Conservation (phyloP, 1,139 yeast genomes). For the Taiozyma sp. region DNA sequence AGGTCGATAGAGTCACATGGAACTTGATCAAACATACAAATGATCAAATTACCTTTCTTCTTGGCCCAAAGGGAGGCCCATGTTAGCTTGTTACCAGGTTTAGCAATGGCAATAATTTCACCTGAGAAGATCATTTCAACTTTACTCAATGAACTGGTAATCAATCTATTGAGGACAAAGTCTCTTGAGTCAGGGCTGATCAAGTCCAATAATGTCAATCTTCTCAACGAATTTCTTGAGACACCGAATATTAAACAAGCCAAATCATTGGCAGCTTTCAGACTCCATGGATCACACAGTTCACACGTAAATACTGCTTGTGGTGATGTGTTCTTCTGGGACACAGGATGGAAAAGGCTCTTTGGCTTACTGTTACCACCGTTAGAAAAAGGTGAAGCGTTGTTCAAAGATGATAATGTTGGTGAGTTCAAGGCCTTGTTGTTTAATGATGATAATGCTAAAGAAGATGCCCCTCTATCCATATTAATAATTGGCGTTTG, state of each 20-base stretch:
- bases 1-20: conserved; percentile 76
- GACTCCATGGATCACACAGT: conserved; percentile 69
- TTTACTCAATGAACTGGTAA: conserved; percentile 26
- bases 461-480: conserved; percentile 31
- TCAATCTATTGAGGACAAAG: conserved; percentile 54
- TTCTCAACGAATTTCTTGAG: conserved; percentile 55
- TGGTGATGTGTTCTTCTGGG: conserved; percentile 63
- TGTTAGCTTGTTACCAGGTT: conserved; percentile 45
- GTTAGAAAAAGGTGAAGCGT: conserved; percentile 23
- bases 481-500: conserved; percentile 27
- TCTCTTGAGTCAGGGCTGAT: conserved; percentile 70
- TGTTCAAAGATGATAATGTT: neutral
- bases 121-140: conserved; percentile 49
- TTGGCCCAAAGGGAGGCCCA: conserved; percentile 92
- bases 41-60: conserved; percentile 59
- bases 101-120: conserved; percentile 43
- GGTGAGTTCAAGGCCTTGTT: conserved; percentile 10
- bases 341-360: conserved; percentile 46
- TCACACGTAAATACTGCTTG: conserved; percentile 84
- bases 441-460: conserved; percentile 36
- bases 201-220: conserved; percentile 66
- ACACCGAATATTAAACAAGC: conserved; percentile 88
- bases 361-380: conserved; percentile 6
- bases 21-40: conserved; percentile 84
- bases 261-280: conserved; percentile 82